Evolutionary conservation across 164 flowering plant genomes (phyloP), one percentile per base, ranked within the genome.

Genomic region (Sedum album): DNA sequence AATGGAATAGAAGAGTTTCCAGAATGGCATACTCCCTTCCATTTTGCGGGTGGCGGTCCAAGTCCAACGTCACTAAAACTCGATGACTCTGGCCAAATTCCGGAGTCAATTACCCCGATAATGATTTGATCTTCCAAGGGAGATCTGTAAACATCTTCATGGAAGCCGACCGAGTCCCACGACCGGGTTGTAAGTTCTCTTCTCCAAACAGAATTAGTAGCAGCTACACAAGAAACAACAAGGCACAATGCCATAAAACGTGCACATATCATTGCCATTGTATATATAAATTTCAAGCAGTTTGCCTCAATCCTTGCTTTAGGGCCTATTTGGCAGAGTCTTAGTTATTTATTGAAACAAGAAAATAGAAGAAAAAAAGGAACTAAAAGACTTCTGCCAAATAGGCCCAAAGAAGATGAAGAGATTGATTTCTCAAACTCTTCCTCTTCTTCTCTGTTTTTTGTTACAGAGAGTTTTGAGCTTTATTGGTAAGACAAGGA

Each of bases 21-120:
- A 18, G 69, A 60, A 67, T 53, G 14, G 31, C 88, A 88, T 65
- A 65, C 49, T 28, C 90, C 93, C 70, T 77, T 86, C 80, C 86
- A 86, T 73, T 81, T 86, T 66, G 44, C 63, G 0, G 89, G 89
- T 14, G 77, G 76, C 17, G 86, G 82, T 1, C 42, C 42, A 14
- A 39, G 13, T 14, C 42, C 42, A 10, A 8, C 42, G 13, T 39
- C 42, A 14, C 42, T 69, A 73, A 86, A 86, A 72, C 90, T 86
- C 28, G 66, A 69, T 0, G 85, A 80, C 60, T 86, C 86, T 0
- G 88, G 86, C 88, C 90, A 84, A 4, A 84, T 73, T 20, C 90
- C 93, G 4, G 81, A 10, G n/a, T n/a, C n/a, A n/a, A n/a, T n/a
- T n/a, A n/a, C n/a, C n/a, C n/a, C n/a, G n/a, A n/a, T n/a, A n/a